Conservation (phyloP, 345 rosid genomes). For the rapeseed (Brassica napus) region Da-Ae NC_063439.1:24261501-24262000, state of each 20-base stretch:
- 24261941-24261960: constrained; percentile 50
- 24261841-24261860: constrained; percentile 32
- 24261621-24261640: constrained; percentile 30
- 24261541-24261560: not conserved
- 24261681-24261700: constrained; percentile 24
- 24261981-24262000: constrained; percentile 43
- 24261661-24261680: constrained; percentile 35
- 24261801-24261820: constrained; percentile 43
- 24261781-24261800: constrained; percentile 29
- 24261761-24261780: constrained; percentile 40
- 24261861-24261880: constrained; percentile 36
- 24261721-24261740: constrained; percentile 49
- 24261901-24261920: constrained; percentile 67
- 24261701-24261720: constrained; percentile 19
- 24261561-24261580: not conserved
- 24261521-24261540: not conserved
- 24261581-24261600: constrained; percentile 49
- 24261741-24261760: constrained; percentile 51
- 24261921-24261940: too few relatives aligned
- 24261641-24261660: constrained; percentile 16
- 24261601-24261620: constrained; percentile 40
- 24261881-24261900: constrained; percentile 50
- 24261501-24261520: not conserved
- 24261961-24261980: constrained; percentile 12
- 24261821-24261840: constrained; percentile 28